Percentiles rank a stretch among this genome's conserved stretches.
These are phyloP conservation scores for Chalciporus piperatus DNA, from an alignment of 768 basidiomycete genomes.

Conservation along the genomic window DNA sequence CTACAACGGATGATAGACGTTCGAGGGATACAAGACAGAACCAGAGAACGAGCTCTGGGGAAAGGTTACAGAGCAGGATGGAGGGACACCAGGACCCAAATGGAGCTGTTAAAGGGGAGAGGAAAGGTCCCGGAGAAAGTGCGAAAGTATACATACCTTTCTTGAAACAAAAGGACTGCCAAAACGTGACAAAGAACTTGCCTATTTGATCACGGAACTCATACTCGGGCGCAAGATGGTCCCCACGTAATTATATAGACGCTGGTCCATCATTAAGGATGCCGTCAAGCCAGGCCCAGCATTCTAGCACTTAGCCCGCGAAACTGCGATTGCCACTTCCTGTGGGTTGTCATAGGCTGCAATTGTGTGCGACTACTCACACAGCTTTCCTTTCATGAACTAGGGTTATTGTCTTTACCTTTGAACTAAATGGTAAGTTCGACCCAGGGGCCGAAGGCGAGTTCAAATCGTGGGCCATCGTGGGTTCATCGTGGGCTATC, in stretches of 20 bases:
- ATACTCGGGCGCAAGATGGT: not conserved
- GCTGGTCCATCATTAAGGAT: not conserved
- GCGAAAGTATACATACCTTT: slow-evolving; percentile 12
- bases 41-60: not conserved
- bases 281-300: not conserved
- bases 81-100: slow-evolving; percentile 13
- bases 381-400: no score
- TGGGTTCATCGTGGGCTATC: no score
- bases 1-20: not conserved
- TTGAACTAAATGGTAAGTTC: no score
- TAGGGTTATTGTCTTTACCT: slow-evolving; percentile 8
- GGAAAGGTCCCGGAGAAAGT: not conserved
- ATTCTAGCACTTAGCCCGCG: no score
- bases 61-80: not conserved
- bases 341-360: not conserved
- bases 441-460: no score
- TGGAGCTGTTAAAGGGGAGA: slow-evolving; percentile 12
- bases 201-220: not conserved
- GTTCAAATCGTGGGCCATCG: no score
- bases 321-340: no score
- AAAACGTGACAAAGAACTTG: not conserved
- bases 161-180: slow-evolving; percentile 23
- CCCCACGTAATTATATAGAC: no score
- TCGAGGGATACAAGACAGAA: not conserved
- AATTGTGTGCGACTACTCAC: not conserved